phyloP scores from a whole-genome alignment of 1,284 basidiomycete genomes.

The Ustilago xerochloae region DNA sequence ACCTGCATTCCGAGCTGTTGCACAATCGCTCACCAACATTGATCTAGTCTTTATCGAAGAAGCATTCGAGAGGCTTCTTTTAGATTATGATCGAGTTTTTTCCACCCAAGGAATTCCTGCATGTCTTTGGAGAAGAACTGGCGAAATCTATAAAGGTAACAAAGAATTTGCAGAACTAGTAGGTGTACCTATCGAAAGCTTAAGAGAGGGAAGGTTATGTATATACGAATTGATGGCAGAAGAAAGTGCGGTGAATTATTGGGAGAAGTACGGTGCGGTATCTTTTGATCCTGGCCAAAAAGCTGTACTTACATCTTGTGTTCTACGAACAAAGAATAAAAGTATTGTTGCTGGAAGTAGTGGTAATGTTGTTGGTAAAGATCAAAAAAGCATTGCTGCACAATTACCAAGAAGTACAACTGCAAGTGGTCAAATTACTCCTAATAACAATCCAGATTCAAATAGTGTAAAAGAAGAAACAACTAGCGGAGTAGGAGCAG shows the following conservation, averaged over 20 bases:
- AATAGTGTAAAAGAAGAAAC: too few species aligned
- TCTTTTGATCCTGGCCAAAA: slow-evolving; percentile 82
- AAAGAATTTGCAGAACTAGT: slow-evolving; percentile 90
- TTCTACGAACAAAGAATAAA: slow-evolving; percentile 71
- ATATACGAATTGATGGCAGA: slow-evolving; percentile 85
- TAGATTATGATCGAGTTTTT: slow-evolving; percentile 96
- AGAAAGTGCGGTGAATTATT: slow-evolving; percentile 95
- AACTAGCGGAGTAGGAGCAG: not conserved
- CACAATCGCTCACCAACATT: slow-evolving; percentile 88
- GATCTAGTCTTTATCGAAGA: slow-evolving; percentile 89
- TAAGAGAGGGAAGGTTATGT: slow-evolving; percentile 87
- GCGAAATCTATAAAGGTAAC: slow-evolving; percentile 98
- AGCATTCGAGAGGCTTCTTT: slow-evolving; percentile 91
- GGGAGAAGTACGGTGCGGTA: slow-evolving; percentile 74
- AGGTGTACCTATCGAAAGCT: slow-evolving; percentile 81
- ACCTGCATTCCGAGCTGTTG: slow-evolving; percentile 76
- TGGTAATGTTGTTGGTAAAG: not conserved
- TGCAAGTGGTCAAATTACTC: slow-evolving; percentile 10
- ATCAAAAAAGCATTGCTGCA: slow-evolving; percentile 3
- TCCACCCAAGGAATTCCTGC: slow-evolving; percentile 82
- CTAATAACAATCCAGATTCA: too few species aligned
- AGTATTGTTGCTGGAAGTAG: slow-evolving; percentile 25
- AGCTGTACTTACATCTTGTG: slow-evolving; percentile 92
- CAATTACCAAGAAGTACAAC: slow-evolving; percentile 8
- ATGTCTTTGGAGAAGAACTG: slow-evolving; percentile 94